Percentiles rank a stretch among this genome's conserved stretches.
Conservation (phyloP, 2,329 filamentous ascomycete genomes). For the Atkinsonella hypoxylon region DNA sequence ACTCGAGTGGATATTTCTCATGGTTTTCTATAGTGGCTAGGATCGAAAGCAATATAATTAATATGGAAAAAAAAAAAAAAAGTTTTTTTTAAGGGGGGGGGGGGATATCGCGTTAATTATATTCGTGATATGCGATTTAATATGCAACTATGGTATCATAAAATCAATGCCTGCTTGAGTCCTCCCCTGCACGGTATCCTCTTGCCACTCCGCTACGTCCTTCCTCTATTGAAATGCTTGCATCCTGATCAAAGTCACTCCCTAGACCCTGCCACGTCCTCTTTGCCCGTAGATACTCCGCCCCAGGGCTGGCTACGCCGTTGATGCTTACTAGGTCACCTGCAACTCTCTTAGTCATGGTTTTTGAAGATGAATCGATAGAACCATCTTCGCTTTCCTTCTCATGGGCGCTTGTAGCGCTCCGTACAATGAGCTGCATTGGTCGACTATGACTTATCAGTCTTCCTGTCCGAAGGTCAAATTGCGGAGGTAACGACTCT, state of each 20-base stretch:
- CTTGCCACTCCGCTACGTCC: conserved; percentile 79
- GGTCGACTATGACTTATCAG: conserved; percentile 71
- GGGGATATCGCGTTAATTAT: background rate
- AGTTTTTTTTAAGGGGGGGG: too few relatives aligned
- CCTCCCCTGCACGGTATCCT: conserved; percentile 69
- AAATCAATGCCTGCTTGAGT: conserved; percentile 22
- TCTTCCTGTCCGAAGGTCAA: conserved; percentile 78
- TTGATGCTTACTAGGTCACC: conserved; percentile 72
- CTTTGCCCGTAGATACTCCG: conserved; percentile 71
- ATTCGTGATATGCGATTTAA: background rate
- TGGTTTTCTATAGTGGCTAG: too few relatives aligned
- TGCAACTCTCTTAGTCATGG: conserved; percentile 45
- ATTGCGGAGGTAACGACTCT: conserved; percentile 75
- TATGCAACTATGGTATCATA: background rate
- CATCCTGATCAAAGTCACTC: conserved; percentile 59
- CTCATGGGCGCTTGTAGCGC: conserved; percentile 8
- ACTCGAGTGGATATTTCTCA: too few relatives aligned
- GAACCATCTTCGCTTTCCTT: conserved; percentile 9
- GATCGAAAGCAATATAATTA: too few relatives aligned
- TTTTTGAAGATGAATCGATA: conserved; percentile 4
- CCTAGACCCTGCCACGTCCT: conserved; percentile 88
- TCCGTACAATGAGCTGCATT: conserved; percentile 40
- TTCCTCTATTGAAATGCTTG: conserved; percentile 65
- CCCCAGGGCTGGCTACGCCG: conserved; percentile 79
- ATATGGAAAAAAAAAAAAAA: too few relatives aligned